Evolutionary conservation across 2,329 filamentous ascomycete species (phyloP).

Genomic region (Venturia carpophila): DNA sequence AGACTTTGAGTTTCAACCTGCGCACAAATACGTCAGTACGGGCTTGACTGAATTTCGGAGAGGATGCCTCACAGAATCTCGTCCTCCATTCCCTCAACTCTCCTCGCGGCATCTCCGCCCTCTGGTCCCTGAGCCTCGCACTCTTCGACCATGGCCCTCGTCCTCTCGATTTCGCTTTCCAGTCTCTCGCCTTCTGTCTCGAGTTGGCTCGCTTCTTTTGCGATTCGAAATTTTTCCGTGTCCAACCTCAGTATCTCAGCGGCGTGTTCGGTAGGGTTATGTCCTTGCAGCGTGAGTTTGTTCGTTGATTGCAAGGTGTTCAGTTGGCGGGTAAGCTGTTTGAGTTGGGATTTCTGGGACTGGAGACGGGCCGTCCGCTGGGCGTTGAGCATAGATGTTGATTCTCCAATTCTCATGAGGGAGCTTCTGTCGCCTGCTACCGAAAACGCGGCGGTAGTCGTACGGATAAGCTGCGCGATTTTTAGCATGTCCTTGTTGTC

Average conservation of each 20-base stretch:
- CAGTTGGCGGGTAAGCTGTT: slow-evolving; percentile 64
- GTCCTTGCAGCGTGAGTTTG: slow-evolving; percentile 63
- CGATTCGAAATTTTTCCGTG: slow-evolving; percentile 86
- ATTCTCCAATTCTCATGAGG: slow-evolving; percentile 75
- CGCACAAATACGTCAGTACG: background rate
- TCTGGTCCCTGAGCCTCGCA: slow-evolving; percentile 83
- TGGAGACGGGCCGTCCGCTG: slow-evolving; percentile 68
- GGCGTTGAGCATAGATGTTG: slow-evolving; percentile 72
- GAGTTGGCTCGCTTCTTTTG: slow-evolving; percentile 81
- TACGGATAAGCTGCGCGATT: slow-evolving; percentile 65
- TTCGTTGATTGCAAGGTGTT: slow-evolving; percentile 68
- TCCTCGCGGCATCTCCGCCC: slow-evolving; percentile 50
- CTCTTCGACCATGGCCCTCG: slow-evolving; percentile 68
- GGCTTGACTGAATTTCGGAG: no score
- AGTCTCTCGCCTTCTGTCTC: slow-evolving; percentile 95
- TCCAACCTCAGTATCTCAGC: slow-evolving; percentile 79
- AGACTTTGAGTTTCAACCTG: slow-evolving; percentile 78
- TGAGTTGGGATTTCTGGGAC: slow-evolving; percentile 29
- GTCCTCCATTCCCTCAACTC: slow-evolving; percentile 37
- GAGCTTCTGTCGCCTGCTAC: slow-evolving; percentile 80
- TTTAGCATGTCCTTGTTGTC: slow-evolving; percentile 21
- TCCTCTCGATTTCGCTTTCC: slow-evolving; percentile 64
- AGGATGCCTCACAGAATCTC: slow-evolving; percentile 37
- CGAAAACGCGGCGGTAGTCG: slow-evolving; percentile 93
- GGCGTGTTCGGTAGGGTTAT: slow-evolving; percentile 74